Base-by-base conservation (phyloP, 495 filamentous ascomycete species). In the Aspergillus baeticus region DNA sequence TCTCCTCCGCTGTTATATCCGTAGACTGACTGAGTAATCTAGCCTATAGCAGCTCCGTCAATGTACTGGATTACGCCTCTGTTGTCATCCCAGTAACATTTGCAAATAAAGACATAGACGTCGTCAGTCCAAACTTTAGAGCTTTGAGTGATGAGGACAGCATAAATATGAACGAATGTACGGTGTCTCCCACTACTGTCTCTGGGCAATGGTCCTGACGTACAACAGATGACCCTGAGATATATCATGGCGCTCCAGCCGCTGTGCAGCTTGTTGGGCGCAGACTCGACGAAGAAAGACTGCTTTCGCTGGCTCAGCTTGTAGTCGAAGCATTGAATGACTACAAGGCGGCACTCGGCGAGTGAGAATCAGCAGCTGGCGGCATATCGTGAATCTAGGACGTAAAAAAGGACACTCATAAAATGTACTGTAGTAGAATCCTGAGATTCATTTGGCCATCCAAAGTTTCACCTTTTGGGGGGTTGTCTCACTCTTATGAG, bases 1-100 rank as follows among this genome's bases (percentile, higher is more conserved):
- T 10, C 13, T 5, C 5, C 47, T 15, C 15, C 14, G 13, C 5
- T 2, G 5, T 21, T 29, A 22, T 20, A 22, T 1, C 35, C 20
- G 18, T 36, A 22, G 7, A 1, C 23, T 52, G 49, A 52, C 49
- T 41, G 36, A 42, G 5, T 10, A 15, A 6, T 33, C 18, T n/a
- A 52, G 49, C 49, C 6, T 52, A 52, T 42, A 52, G 36, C 22
- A 52, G n/a, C 17, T 6, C 49, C 15, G 49, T 52, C 49, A 52
- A 52, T 22, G 49, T 52, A 21, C 17, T 52, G 36, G 49, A 52
- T 33, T 52, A 52, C 15, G 26, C 49, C 23, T 31, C 49, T 1
- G 26, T 52, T 14, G 49, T 52, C 22, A 42, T 52, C 20, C 49
- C 49, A 5, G 49, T 52, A 13, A 52, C 49, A 6, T 7, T 52